Base-by-base conservation (phyloP, 192 early-diverging fungal genomes). In the Rhizophagus prolifer region DNA sequence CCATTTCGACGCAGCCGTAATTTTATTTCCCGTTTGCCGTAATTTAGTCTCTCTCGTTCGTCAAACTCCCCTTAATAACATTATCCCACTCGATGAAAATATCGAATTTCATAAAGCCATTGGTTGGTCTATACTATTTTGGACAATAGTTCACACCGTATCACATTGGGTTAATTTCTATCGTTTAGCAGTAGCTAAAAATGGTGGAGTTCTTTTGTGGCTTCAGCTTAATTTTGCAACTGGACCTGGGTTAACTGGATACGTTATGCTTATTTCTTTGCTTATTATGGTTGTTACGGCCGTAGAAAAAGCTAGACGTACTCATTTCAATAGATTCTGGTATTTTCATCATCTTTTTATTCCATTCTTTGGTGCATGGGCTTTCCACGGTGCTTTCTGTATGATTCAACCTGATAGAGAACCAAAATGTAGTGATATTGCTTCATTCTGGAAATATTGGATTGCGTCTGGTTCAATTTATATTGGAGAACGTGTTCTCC, bases 11-110 rank as follows among this genome's bases (percentile, higher is more conserved):
- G 64, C 90, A 61, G 92, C 88, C 23, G 81, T 94, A 21, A 88
- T 97, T 66, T 84, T 96, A 41, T 84, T 96, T 69, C 92, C 94
- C 28, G 93, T 97, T 79, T 96, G 93, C 77, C 86, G 93, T 14
- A 96, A 92, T 21, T 81, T 90, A 34, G 80, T 93, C 69, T 78
- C 81, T 14, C 78, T 86, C 28, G 74, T 91, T 10, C 85, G 88
- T 5, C 83, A 83, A 44, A 87, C 87, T 3, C 85, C 91, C n/a
- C 78, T 93, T 30, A 86, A 86, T 64, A 74, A 80, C 7, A 83
- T 90, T 58, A 82, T 94, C 19, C 86, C 88, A 16, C 85, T 94
- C 61, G 92, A 94, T 78, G 85, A 92, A 80, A 89, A 91, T 82
- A 84, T 93, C 30, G 88, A 89, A 65, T 91, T 92, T 26, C 93